phyloP scores from a whole-genome alignment of 2,329 filamentous ascomycete species.

The Periconia digitata region DNA sequence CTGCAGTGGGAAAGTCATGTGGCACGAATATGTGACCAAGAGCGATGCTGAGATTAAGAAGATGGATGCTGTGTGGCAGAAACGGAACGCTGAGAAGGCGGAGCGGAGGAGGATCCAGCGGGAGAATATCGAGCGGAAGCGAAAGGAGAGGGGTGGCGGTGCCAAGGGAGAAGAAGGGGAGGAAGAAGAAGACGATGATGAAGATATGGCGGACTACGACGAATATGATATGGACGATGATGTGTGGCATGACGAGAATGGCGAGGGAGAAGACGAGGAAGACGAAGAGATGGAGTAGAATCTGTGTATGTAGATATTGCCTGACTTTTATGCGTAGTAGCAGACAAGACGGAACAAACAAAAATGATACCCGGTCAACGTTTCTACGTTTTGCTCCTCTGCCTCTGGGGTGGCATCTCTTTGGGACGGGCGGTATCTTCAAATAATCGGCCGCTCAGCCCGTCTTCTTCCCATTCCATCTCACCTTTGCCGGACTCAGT shows the following conservation, averaged over 20 bases:
- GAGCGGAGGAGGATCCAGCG: constrained; percentile 78
- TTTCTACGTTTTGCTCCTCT: not conserved
- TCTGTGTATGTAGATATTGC: constrained; percentile 36
- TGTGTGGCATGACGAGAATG: constrained; percentile 55
- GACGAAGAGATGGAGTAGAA: constrained; percentile 50
- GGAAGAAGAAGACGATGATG: constrained; percentile 49
- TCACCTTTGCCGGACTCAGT: not conserved
- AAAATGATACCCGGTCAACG: constrained; percentile 39
- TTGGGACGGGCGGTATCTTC: not conserved
- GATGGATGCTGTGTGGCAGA: constrained; percentile 81
- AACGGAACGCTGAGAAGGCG: constrained; percentile 78
- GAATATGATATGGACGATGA: constrained; percentile 54
- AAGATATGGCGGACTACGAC: constrained; percentile 46
- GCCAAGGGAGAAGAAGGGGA: constrained; percentile 47
- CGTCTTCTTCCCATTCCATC: not conserved
- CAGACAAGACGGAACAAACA: not conserved
- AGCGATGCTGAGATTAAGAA: constrained; percentile 73
- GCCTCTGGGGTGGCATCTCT: not conserved
- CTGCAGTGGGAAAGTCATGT: constrained; percentile 88
- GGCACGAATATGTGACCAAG: constrained; percentile 95
- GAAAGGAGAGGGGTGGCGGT: constrained; percentile 56
- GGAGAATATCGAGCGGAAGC: constrained; percentile 88
- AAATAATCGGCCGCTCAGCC: not conserved
- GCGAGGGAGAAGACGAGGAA: constrained; percentile 52
- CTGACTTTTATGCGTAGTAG: not conserved